These are phyloP conservation scores for Emydomyces testavorans DNA, from an alignment of 2,329 filamentous ascomycete species.

Conservation along the genomic window DNA sequence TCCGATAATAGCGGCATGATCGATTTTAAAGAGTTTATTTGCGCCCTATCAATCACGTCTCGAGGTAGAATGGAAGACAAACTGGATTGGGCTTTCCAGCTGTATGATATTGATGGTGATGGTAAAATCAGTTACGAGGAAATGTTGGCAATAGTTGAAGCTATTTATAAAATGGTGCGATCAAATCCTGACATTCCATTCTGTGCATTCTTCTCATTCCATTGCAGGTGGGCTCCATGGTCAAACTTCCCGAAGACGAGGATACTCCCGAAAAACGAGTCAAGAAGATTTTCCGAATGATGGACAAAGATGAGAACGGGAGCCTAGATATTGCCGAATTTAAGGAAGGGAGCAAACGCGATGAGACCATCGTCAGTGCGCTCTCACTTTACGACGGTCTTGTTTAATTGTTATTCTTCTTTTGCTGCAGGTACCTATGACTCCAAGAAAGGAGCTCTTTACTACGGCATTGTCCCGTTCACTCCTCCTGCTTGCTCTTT, in stretches of 20 bases:
- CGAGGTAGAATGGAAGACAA: constrained; percentile 99
- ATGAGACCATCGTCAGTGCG: constrained; percentile 96
- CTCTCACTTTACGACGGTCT: constrained; percentile 92
- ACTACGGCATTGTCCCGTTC: too few relatives aligned
- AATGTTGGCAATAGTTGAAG: constrained; percentile 97
- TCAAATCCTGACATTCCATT: constrained; percentile 9
- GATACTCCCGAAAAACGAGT: constrained; percentile 98
- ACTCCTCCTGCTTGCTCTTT: too few relatives aligned
- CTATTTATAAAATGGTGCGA: constrained; percentile 97
- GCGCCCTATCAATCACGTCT: constrained; percentile 90
- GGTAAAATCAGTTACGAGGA: constrained; percentile 98
- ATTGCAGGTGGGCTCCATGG: constrained; percentile 86
- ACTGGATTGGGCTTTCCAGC: constrained; percentile 96
- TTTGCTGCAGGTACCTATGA: too few relatives aligned
- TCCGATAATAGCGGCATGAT: constrained; percentile 94
- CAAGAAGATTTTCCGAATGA: constrained; percentile 97
- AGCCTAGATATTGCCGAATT: constrained; percentile 95
- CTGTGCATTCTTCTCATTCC: background rate
- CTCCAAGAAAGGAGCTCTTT: too few relatives aligned
- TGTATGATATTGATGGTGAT: constrained; percentile 98
- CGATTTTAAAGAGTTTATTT: constrained; percentile 99
- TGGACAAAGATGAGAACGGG: constrained; percentile 99
- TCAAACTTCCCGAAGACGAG: constrained; percentile 95
- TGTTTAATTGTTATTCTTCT: constrained; percentile 49
- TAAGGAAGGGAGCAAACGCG: constrained; percentile 96